Evolutionary conservation across 2,329 filamentous ascomycete species (phyloP).

Genomic region (Beauveria bassiana): DNA sequence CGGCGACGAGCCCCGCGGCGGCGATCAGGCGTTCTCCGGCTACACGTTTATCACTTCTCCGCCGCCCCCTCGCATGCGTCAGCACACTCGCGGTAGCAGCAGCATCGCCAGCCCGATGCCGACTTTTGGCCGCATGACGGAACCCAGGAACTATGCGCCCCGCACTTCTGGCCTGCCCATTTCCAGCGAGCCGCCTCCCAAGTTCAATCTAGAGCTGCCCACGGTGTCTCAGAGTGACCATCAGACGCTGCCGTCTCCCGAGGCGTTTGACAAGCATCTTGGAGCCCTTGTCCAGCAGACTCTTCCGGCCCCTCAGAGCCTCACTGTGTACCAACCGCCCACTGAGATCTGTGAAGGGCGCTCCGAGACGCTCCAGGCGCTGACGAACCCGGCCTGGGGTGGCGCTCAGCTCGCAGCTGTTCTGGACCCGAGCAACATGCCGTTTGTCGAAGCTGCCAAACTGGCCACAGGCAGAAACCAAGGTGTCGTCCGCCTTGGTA

Average conservation of each 20-base stretch:
- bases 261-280: background rate
- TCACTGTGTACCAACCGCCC: constrained; percentile 12
- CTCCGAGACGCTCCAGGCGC: constrained; percentile 29
- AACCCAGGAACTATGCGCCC: constrained; percentile 36
- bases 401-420: constrained; percentile 28
- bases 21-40: background rate
- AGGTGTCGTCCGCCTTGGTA: constrained; percentile 43
- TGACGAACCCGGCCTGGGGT: constrained; percentile 27
- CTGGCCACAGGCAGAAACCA: constrained; percentile 22
- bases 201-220: constrained; percentile 24
- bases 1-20: background rate
- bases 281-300: background rate
- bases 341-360: constrained; percentile 18
- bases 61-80: background rate
- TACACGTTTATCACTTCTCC: background rate
- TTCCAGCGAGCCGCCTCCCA: constrained; percentile 28
- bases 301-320: background rate
- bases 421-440: constrained; percentile 34
- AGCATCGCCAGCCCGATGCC: constrained; percentile 6
- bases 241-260: background rate
- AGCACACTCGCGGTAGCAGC: background rate
- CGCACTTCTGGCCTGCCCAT: constrained; percentile 22
- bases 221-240: background rate
- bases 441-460: constrained; percentile 35
- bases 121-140: constrained; percentile 23